Conservation (phyloP, 192 early-diverging fungal genomes). For the Kappamyces sp. region DNA sequence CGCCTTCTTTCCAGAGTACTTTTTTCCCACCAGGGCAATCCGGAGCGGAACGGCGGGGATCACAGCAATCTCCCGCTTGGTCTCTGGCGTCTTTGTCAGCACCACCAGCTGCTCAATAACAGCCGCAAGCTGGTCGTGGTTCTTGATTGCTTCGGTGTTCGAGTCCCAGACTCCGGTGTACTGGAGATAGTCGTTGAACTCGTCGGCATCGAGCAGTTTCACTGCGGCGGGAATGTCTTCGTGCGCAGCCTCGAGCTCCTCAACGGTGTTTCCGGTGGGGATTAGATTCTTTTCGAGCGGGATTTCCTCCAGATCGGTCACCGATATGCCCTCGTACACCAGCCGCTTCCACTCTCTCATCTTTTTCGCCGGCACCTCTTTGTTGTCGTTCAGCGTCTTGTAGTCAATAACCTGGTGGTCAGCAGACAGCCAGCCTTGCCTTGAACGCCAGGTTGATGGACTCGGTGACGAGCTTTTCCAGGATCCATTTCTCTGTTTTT, state of each 20-base stretch:
- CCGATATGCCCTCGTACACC: conserved; percentile 36
- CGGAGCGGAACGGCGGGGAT: conserved; percentile 45
- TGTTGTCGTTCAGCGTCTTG: conserved; percentile 43
- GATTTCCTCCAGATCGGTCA: conserved; percentile 31
- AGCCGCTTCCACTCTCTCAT: conserved; percentile 53
- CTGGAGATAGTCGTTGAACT: conserved; percentile 48
- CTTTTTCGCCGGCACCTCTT: conserved; percentile 38
- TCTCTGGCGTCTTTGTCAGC: conserved; percentile 35
- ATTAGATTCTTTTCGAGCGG: conserved; percentile 37
- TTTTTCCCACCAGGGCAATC: conserved; percentile 47
- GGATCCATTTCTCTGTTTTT: conserved; percentile 17
- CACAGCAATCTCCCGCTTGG: conserved; percentile 19
- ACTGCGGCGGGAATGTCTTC: conserved; percentile 27
- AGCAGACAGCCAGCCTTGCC: conserved; percentile 20
- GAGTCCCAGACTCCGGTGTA: conserved; percentile 41
- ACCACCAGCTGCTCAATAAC: conserved; percentile 42
- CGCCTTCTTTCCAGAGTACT: conserved; percentile 45
- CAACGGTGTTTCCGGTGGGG: conserved; percentile 9
- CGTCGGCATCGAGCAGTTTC: conserved; percentile 43
- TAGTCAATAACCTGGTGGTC: conserved; percentile 42
- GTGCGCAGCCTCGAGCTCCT: conserved; percentile 1
- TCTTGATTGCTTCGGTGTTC: conserved; percentile 14
- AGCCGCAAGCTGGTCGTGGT: conserved; percentile 34
- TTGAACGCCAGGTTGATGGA: conserved; percentile 44
- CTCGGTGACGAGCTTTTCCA: conserved; percentile 34